Evolutionary conservation across 768 basidiomycete species (phyloP), one percentile per base, ranked within the genome.

Genomic region (Panellus pusillus): DNA sequence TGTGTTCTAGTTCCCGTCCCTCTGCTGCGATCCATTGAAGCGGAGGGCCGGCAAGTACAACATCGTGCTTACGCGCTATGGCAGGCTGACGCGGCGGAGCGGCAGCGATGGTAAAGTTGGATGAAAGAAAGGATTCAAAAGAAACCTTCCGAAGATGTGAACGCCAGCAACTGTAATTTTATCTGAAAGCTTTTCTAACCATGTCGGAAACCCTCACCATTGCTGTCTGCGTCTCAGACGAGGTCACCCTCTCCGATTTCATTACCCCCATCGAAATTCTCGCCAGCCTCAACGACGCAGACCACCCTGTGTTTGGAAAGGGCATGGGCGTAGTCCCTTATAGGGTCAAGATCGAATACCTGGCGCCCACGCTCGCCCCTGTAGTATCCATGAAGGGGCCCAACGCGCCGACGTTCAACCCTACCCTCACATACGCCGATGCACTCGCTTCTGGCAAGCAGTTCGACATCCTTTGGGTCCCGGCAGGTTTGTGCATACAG

Each of bases 381-480:
- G 56, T 61, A 1, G 60, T 61, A 14, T 39, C 55, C 6, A 15
- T 52, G 24, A 47, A 36, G 13, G 53, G 55, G 3, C 44, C 17
- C 24, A 8, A 20, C 17, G 41, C 41, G 11, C 52, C 56, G 46
- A 57, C 48, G 7, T 39, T 61, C 24, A 55, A 51, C 39, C 60
- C 60, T 1, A 61, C 60, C 31, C 24, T 54, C 38, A 61, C 60
- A 13, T 61, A 61, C 40, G 38, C 32, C 11, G 49, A 36, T 24
- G 60, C 55, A 14, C 18, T 61, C 6, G 50, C 56, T 3, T 14
- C 35, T 8, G 60, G 56, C 9, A 54, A 52, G 43, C 60, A 61
- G 38, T 61, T 51, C 15, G 60, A 61, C n/a, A 57, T 61, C 19
- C 5, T 61, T 36, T 61, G 60, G 60, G 55, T 57, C 24, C 60